Base-by-base conservation (phyloP, 2,329 filamentous ascomycete species). In the Fusarium sp. region DNA sequence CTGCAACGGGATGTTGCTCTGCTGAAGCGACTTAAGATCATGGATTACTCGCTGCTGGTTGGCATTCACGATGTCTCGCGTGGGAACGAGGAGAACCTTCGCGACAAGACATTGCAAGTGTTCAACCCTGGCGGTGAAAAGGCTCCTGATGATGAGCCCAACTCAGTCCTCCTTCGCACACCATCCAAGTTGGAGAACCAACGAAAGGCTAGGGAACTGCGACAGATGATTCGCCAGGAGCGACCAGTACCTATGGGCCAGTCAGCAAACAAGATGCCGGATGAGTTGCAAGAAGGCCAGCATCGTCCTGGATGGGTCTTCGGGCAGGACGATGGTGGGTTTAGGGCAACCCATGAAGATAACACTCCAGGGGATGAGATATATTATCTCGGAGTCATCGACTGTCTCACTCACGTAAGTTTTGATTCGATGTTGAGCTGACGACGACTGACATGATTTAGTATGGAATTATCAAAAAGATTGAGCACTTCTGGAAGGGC, bases 311-410 rank as follows among this genome's bases (percentile, higher is more conserved):
- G 88, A 53, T 92, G 94, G 71, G 89, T 95, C 70, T 99, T 98
- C 79, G 98, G 97, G 78, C 89, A 91, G 61, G 95, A 98, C 72
- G 95, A 98, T 76, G 96, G 96, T 48, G 96, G 96, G 5, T 94
- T 98, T 80, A 87, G 91, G 72, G 95, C 96, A 15, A 98, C 96
- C 2, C 94, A 98, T 76, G 94, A 98, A 79, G 90, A 97, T 79
- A 92, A 97, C 67, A 83, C 84, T 18, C 89, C 92, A 3, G 94
- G 92, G 3, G 93, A 98, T 56, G 93, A 97, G 80, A 94, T 99
- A 41, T 99, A 99, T 80, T 99, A 99, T 78, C 88, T 99, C 10
- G 97, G 96, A 35, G 97, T 99, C 74, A 99, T 99, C 79, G 96
- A 99, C 81, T 99, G 96, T 80, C 84, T 99, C 75, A 99, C 96